A percentile compares a stretch with the other conserved stretches of the same genome.
Conservation (phyloP, 345 rosid species). For the Trapa bicornis region DNA sequence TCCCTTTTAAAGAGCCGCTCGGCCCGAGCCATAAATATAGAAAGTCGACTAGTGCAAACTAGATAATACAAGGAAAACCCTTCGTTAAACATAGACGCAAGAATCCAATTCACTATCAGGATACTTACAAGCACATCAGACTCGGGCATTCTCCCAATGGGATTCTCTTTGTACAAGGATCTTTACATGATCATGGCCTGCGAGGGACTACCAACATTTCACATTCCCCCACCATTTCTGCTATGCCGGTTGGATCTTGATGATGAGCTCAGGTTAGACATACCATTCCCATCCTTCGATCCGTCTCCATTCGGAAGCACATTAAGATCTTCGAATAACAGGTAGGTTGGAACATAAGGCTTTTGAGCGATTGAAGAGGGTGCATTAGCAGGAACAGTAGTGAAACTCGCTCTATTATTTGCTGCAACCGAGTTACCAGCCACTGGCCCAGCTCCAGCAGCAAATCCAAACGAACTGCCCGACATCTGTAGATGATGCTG, state of each 20-base stretch:
- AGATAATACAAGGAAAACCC: too few species aligned
- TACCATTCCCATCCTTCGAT: background rate
- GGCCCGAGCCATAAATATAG: too few species aligned
- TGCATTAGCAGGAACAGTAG: constrained; percentile 15
- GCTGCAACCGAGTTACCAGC: constrained; percentile 6
- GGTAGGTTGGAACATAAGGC: constrained; percentile 64
- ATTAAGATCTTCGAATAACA: constrained; percentile 64
- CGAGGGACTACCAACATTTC: background rate
- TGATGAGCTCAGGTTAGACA: constrained; percentile 26
- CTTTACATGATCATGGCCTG: background rate
- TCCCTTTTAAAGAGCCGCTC: too few species aligned
- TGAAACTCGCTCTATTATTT: constrained; percentile 16
- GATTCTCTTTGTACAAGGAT: background rate
- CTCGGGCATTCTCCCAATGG: background rate
- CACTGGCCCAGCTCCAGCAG: background rate
- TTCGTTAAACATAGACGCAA: too few species aligned
- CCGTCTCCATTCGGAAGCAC: background rate
- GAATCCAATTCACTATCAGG: background rate
- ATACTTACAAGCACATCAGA: background rate
- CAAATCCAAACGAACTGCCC: background rate
- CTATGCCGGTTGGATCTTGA: constrained; percentile 31
- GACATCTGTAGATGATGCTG: constrained; percentile 32
- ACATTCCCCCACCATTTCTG: constrained; percentile 44
- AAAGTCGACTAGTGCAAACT: too few species aligned
- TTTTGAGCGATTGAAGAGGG: constrained; percentile 35